Evolutionary conservation across 1,284 basidiomycete genomes (phyloP).

Genomic region (Leccinum fuscescens): DNA sequence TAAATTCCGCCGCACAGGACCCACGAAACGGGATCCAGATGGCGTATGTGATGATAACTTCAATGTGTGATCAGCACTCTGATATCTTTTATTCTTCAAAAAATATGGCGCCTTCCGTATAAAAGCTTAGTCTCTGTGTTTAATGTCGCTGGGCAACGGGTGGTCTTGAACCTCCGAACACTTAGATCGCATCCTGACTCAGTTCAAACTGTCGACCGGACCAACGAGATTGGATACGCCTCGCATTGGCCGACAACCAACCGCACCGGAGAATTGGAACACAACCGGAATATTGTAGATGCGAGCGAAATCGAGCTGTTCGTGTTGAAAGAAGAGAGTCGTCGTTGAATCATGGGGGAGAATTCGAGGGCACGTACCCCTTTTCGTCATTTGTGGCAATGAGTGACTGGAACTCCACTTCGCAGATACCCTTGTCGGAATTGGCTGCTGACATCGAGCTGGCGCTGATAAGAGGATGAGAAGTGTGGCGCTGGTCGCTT

Average conservation of each 20-base stretch:
- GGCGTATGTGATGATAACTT: neutral
- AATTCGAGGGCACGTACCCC: neutral
- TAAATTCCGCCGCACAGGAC: neutral
- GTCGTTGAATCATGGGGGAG: neutral
- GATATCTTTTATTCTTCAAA: neutral
- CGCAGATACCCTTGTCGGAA: neutral
- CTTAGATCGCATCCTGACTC: neutral
- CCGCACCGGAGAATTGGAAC: neutral
- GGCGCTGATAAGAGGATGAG: neutral
- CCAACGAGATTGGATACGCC: neutral
- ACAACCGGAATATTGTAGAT: neutral
- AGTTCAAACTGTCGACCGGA: neutral
- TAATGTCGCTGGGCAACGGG: neutral
- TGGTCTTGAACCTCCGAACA: slow-evolving; percentile 11
- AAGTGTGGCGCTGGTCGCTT: neutral
- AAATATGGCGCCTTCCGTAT: neutral
- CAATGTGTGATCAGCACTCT: neutral
- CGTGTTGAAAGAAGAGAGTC: neutral
- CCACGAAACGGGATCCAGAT: neutral
- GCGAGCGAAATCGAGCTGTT: neutral
- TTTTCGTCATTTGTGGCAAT: neutral
- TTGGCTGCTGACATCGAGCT: neutral
- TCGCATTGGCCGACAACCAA: neutral
- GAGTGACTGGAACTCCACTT: neutral
- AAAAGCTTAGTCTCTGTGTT: neutral